Evolutionary conservation across 2,329 filamentous ascomycete genomes (phyloP).

Genomic region (Colletotrichum sp.): DNA sequence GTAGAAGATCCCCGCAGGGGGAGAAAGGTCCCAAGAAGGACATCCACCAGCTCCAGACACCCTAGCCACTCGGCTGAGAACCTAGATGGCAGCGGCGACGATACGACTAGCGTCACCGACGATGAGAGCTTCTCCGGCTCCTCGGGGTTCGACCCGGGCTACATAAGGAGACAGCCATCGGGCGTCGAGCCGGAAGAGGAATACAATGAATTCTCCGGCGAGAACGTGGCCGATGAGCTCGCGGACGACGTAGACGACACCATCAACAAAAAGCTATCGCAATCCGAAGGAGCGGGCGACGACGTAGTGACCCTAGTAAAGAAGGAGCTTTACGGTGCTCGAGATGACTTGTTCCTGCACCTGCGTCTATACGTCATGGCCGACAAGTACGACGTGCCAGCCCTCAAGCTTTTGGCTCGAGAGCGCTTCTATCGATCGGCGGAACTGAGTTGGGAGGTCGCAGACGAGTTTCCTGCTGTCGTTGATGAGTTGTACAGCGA

Average conservation of each 20-base stretch:
- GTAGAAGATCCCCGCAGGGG: neutral
- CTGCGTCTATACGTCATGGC: slow-evolving; percentile 37
- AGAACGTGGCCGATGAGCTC: neutral
- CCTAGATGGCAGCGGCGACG: neutral
- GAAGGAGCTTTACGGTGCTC: neutral
- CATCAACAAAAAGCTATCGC: neutral
- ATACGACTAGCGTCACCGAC: neutral
- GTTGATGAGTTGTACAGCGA: slow-evolving; percentile 29
- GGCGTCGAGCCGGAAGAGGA: neutral
- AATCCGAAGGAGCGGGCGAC: neutral
- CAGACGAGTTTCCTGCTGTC: slow-evolving; percentile 24
- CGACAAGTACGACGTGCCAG: slow-evolving; percentile 38
- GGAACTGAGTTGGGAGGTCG: slow-evolving; percentile 3
- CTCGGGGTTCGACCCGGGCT: neutral
- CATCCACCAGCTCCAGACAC: neutral
- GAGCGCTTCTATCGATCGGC: slow-evolving; percentile 33
- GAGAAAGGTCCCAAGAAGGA: neutral
- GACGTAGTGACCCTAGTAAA: neutral
- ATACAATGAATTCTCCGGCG: neutral
- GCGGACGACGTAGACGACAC: neutral
- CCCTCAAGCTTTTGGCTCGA: slow-evolving; percentile 32
- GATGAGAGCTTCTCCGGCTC: neutral
- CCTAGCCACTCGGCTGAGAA: neutral
- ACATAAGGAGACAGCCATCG: neutral
- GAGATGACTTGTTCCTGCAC: slow-evolving; percentile 21